Evolutionary conservation across 179 eudicot genomes (phyloP), one percentile per base, ranked within the genome.

Genomic region (Actinidia chinensis): DNA sequence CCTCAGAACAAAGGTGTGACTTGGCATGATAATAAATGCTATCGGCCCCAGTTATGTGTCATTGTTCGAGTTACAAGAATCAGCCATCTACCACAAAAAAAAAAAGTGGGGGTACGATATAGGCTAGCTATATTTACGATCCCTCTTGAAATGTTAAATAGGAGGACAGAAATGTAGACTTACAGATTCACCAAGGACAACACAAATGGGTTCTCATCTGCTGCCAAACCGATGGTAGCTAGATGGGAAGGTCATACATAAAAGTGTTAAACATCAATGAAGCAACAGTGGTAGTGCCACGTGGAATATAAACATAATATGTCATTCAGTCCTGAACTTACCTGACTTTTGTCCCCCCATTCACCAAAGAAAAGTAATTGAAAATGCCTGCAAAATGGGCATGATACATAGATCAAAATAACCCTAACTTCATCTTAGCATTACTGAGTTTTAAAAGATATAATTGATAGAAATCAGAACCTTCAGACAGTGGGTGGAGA

Each of bases 271-370:
- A 33, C 75, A n/a, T n/a, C 51, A 42, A 33, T 12, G 68, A 77
- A 68, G 23, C 77, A 83, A 59, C 22, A 6, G 3, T 43, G 8
- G 68, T 25, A 14, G 40, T 11, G 43, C 18, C 36, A 80, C 48
- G 4, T 68, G 61, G n/a, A 81, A 43, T 28, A 46, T 52, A 67
- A 13, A 60, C 36, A 78, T 23, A 59, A 58, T 12, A 63, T 63
- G 68, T 54, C 15, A 22, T 5, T 42, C 48, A 22, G n/a, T 48
- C 14, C 46, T 42, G 77, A 69, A 56, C 79, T 86, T 81, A 96
- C 99, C 96, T 96, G 99, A 84, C 99, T 96, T 84, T 88, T 95
- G n/a, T 95, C 99, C 99, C 99, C 96, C 94, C 93, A 84, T n/a
- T 96, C 99, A 71, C 98, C 98, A 80, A 95, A 95, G 83, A n/a